These are phyloP conservation scores for Coniferiporia sulphurascens DNA, from an alignment of 1,284 basidiomycete genomes.

Conservation along the genomic window DNA sequence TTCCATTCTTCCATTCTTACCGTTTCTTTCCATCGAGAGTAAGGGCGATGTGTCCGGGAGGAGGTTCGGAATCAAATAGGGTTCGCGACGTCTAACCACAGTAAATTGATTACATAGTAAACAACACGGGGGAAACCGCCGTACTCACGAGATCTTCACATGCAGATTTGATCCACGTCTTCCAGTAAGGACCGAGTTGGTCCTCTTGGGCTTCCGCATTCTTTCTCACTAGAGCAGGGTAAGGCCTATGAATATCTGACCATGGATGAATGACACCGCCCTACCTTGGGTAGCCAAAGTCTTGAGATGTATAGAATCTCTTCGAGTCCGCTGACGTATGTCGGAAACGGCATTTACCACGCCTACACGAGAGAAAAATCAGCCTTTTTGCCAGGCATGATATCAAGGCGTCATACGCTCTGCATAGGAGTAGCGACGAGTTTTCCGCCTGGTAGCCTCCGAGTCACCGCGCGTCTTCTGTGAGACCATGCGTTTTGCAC, in stretches of 20 bases:
- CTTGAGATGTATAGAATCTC: slow-evolving; percentile 41
- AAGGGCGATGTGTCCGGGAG: slow-evolving; percentile 34
- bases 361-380: slow-evolving; percentile 28
- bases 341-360: slow-evolving; percentile 42
- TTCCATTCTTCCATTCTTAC: slow-evolving; percentile 31
- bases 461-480: slow-evolving; percentile 19
- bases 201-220: slow-evolving; percentile 41
- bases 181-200: slow-evolving; percentile 45
- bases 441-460: slow-evolving; percentile 24
- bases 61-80: slow-evolving; percentile 32
- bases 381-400: background rate
- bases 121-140: background rate
- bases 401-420: slow-evolving; percentile 33
- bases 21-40: slow-evolving; percentile 42
- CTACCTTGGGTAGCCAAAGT: slow-evolving; percentile 37
- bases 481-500: background rate
- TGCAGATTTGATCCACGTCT: slow-evolving; percentile 44
- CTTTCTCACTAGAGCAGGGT: slow-evolving; percentile 37
- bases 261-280: background rate
- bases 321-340: slow-evolving; percentile 40
- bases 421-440: slow-evolving; percentile 39
- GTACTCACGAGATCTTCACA: slow-evolving; percentile 41
- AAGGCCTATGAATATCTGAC: background rate
- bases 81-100: slow-evolving; percentile 37
- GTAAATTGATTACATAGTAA: background rate